Evolutionary conservation across 768 basidiomycete species (phyloP).

Genomic region (Lactarius psammicola): DNA sequence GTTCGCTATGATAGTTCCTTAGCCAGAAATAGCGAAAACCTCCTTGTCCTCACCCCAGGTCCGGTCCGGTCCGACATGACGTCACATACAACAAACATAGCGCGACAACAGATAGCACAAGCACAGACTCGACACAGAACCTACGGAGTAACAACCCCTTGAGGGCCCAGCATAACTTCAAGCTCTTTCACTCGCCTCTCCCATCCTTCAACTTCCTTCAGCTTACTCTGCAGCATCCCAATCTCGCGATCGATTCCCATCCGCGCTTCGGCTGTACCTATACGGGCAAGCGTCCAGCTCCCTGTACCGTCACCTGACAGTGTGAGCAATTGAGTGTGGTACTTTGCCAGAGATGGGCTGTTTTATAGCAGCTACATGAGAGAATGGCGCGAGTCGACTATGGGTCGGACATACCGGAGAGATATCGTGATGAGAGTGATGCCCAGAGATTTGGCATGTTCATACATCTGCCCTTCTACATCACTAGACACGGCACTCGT

Average conservation of each 20-base stretch:
- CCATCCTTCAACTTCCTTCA: conserved; percentile 73
- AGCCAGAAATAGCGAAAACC: not conserved
- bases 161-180: conserved; percentile 46
- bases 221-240: conserved; percentile 55
- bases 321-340: conserved; percentile 84
- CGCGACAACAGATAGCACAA: not conserved
- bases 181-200: conserved; percentile 66
- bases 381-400: not conserved
- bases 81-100: not conserved
- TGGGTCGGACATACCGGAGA: conserved; percentile 52
- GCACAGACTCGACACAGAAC: too few species aligned
- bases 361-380: conserved; percentile 7
- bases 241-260: conserved; percentile 79
- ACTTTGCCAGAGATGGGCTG: conserved; percentile 82
- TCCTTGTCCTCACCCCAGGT: not conserved
- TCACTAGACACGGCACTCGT: conserved; percentile 95
- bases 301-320: conserved; percentile 70
- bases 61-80: not conserved
- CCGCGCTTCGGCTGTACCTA: conserved; percentile 72
- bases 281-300: conserved; percentile 65
- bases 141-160: conserved; percentile 5
- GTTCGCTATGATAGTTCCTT: not conserved
- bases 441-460: conserved; percentile 81
- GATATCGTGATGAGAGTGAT: conserved; percentile 95
- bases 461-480: conserved; percentile 95